Evolutionary conservation across 306 rosid genomes (phyloP), one percentile per base, ranked within the genome.

Genomic region (Citrullus mucosospermus): DNA sequence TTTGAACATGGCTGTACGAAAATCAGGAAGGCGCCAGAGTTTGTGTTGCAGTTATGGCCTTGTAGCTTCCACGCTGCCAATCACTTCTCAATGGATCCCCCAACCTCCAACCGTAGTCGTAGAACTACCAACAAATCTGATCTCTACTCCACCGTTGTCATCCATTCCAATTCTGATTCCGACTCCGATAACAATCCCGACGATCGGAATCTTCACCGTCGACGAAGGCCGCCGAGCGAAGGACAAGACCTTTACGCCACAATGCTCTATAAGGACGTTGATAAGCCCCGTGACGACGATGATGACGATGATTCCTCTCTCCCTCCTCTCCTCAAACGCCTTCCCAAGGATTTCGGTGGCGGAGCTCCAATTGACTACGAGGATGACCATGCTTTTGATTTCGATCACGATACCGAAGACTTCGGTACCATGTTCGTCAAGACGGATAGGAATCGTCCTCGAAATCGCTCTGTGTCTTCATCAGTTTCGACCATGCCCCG

Each of bases 281-380:
- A 51, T 73, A 60, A 34, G 22, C 84, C n/a, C 73, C 91, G 83
- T 6, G 93, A 82, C 7, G 93, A 78, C 1, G 91, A 85, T 1
- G 91, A 89, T 0, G 98, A 92, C 2, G 96, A 93, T 43, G 89
- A 95, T 39, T 82, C 96, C 30, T 87, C 92, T 50, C 97, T 95
- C n/a, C 99, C 99, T 80, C 92, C 99, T 25, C 97, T 95, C 58
- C 92, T 95, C 68, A 87, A 89, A 78, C 96, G 89, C 75, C 97
- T 92, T 5, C 98, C 98, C 30, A 92, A 95, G 84, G 97, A 91
- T 84, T 95, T 95, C 85, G 98, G 97, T 22, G 97, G 97, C 56
- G 99, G 98, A 62, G 91, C 97, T 6, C 41, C 93, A 6, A 80
- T 92, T 80, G 97, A 89, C 78, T 84, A 92, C 86, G 80, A 78